Base-by-base conservation (phyloP, 176 grass and related monocot species). In the Eremochloa ophiuroides region DNA sequence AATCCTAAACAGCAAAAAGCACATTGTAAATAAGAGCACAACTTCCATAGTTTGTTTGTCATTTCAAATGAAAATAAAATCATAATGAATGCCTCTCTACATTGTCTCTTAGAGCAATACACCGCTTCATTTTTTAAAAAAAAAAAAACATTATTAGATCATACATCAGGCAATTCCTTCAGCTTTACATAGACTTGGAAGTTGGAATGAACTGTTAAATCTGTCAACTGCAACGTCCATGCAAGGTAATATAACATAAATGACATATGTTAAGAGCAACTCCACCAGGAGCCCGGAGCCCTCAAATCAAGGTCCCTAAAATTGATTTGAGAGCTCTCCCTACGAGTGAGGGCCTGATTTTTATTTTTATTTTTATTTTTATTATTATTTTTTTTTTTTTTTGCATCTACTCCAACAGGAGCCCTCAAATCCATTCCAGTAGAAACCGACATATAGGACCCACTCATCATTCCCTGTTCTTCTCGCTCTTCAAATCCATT, bases 1-100 rank as follows among this genome's bases (percentile, higher is more conserved):
- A 95, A 75, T 84, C 88, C 95, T 95, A 87, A 82, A 77, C 27
- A 81, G 39, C 63, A 79, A 71, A 86, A 69, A 74, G 1, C 26
- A 80, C 4, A 34, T 47, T 15, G 42, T 71, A 56, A 58, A 69
- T 61, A 87, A 74, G 22, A 44, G 13, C 77, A 71, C 10, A 82
- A 81, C 46, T 71, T 25, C 7, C 30, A 63, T 9, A 30, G 33
- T 26, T 67, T 47, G 13, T 28, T 74, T 84, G 38, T 60, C 64
- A 69, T 38, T 69, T 17, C 7, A 72, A 75, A 74, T 20, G 11
- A 15, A 63, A 51, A 16, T 59, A 43, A 37, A 69, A 70, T n/a
- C 74, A 29, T 17, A 66, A 22, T 25, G 1, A 28, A 55, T 1
- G 5, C 16, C 61, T 71, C 11, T 62, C 30, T 85, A 47, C 16